Evolutionary conservation across 495 filamentous ascomycete species (phyloP), one percentile per base, ranked within the genome.

Genomic region (Penicillium angulare): DNA sequence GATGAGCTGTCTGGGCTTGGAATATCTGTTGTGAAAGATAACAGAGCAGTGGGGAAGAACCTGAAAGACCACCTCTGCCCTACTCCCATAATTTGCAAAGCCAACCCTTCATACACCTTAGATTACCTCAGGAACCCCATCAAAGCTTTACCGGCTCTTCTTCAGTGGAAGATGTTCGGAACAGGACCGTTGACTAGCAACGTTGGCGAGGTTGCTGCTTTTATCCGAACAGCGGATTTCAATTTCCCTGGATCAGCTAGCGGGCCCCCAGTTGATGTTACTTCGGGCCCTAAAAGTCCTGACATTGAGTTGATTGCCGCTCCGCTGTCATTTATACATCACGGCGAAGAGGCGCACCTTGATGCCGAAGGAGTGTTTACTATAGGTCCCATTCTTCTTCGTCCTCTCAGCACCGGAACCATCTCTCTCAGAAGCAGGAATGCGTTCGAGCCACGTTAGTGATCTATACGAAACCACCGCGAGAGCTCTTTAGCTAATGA

Each of bases 1-100:
- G 60, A 63, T 2, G 71, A 81, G 47, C 71, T 59, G n/a, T 34
- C 47, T 7, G 12, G 18, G 15, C 52, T 56, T 45, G 47, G 38
- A 23, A 52, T 59, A 18, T 52, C 51, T 7, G 33, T 59, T 13
- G n/a, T 59, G 2, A n/a, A 38, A 7, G 52, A 44, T 9, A 59
- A 39, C 9, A 27, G 31, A 5, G 51, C 55, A 7, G 59, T 62
- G 2, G 55, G 59, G 3, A 38, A 39, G 5, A 53, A 63, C 20
- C 22, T 63, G 27, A 59, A 59, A 24, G 60, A 63, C 18, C 60
- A 63, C 23, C 45, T 60, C 2, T 52, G 43, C 24, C 40, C 60
- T n/a, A 59, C 60, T 2, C 52, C 60, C 8, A 47, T 60, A 15
- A 47, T 56, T 13, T 52, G 50, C 50, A 64, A 64, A 43, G 61